Evolutionary conservation across 2,329 filamentous ascomycete species (phyloP), one percentile per base, ranked within the genome.

Genomic region (Colletotrichum musicola): DNA sequence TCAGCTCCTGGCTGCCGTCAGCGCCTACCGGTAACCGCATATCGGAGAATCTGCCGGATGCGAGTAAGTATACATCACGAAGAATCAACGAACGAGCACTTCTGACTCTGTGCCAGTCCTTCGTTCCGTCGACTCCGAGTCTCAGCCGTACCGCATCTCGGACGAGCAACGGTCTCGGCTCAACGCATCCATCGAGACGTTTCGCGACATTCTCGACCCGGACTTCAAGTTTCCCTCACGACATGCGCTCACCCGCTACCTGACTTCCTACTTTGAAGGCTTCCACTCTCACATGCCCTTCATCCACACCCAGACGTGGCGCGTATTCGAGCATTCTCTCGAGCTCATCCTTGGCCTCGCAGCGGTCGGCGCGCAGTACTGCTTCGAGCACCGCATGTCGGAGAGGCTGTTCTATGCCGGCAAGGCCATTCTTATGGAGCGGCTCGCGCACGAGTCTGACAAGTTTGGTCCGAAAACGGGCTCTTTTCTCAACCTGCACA

Each of bases 241-340:
- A 1, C 79, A 81, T 55, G 75, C 79, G 10, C 72, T 81, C 4
- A 78, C 77, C 0, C 69, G 79, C 38, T 80, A 80, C 54, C 62
- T 80, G 0, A 79, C 77, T 0, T 77, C 78, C 4, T 81, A 76
- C 35, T 77, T 81, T 18, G 75, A 78, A 14, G 79, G 79, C 0
- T 81, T 81, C 30, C 79, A 81, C 44, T 74, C 77, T 0, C 79
- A 81, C 35, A 78, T 81, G 75, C 74, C 77, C 1, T 81, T 81
- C 56, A 78, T 81, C 6, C 80, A 81, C 68, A 66, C 73, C 2
- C 77, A 73, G 0, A 81, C 79, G 0, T 79, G 77, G 76, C 70
- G 72, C 7, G 60, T 80, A 5, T 69, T 71, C 1, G 77, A 79
- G 1, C 72, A 74, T 14, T 74, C 79, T 0, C 63, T 77, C 0